Evolutionary conservation across 2,329 filamentous ascomycete species (phyloP), one percentile per base, ranked within the genome.

Genomic region (Chrysosporium queenslandicum): DNA sequence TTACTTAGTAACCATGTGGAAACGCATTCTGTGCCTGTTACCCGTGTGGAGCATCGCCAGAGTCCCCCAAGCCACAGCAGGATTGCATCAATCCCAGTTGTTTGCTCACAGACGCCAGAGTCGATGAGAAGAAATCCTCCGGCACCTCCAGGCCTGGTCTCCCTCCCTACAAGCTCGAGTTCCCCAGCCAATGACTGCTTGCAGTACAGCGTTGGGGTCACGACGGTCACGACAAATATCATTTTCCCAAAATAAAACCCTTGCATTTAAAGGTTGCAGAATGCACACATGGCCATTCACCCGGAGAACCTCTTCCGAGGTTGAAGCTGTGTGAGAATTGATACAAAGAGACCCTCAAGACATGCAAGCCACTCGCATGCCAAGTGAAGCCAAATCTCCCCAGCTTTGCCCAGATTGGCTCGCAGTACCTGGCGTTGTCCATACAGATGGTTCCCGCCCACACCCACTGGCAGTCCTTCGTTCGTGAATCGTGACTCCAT

Each of bases 361-460:
- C 12, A 41, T 42, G 39, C 48, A 50, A 43, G 48, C 48, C 37
- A 50, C 48, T 34, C 7, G 48, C 48, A 29, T 50, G 48, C 48
- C 48, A 50, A 50, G 48, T 41, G 39, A 42, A 50, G 48, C 48
- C 37, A 50, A 50, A 50, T 34, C 18, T 34, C 23, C 37, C 23
- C 2, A 36, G 23, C 29, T 29, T 14, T 27, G 21, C 21, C n/a
- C 16, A 20, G 34, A 40, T 40, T 48, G 34, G 46, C 11, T 39
- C 6, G 25, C 36, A 11, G 7, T 6, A 7, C 18, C 32, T 36
- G 18, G 45, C 30, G 6, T 36, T n/a, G 34, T 30, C 34, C 46
- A 49, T 49, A 30, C 20, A 40, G 23, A n/a, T 49, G 34, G 23
- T 16, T 16, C 25, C 37, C 25, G 16, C 32, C 18, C 8, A 21